Evolutionary conservation across 225 moss, liverwort and hornwort species (phyloP).

Genomic region (Polytrichum formosum): DNA sequence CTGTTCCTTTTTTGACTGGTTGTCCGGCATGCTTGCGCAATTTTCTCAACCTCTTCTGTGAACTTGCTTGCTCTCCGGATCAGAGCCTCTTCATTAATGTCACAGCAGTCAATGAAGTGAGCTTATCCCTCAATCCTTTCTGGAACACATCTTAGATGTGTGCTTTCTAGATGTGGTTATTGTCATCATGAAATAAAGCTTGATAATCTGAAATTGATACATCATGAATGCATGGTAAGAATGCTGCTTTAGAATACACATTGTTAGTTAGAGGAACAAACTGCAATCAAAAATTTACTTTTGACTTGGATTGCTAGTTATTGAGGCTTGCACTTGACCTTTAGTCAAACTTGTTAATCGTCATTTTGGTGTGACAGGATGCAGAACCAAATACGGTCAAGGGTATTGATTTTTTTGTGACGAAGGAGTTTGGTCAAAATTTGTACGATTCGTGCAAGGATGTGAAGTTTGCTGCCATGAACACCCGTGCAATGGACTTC

Average conservation of each 20-base stretch:
- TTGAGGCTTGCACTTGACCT: not conserved
- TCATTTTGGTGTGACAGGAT: constrained; percentile 33
- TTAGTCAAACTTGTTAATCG: not conserved
- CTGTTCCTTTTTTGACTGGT: constrained; percentile 92
- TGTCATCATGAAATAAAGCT: no score
- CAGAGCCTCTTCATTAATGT: constrained; percentile 91
- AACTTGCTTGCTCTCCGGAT: constrained; percentile 91
- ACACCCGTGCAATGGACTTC: constrained; percentile 98
- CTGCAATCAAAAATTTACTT: not conserved
- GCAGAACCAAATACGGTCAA: constrained; percentile 49
- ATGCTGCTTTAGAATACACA: no score
- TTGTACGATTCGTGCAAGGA: constrained; percentile 95
- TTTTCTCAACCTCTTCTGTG: constrained; percentile 93
- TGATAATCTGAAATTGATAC: no score
- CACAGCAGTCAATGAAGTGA: constrained; percentile 60
- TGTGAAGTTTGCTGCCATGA: constrained; percentile 98
- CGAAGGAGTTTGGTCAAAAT: constrained; percentile 69
- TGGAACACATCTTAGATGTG: no score
- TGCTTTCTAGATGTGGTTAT: no score
- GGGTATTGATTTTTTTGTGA: constrained; percentile 82
- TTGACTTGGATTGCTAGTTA: not conserved
- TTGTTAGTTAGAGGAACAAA: no score
- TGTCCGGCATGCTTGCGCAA: constrained; percentile 99
- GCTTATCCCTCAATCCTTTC: constrained; percentile 1
- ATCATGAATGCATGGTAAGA: no score